phyloP scores from a whole-genome alignment of 768 basidiomycete genomes.

The Boletus rubroflammeus region DNA sequence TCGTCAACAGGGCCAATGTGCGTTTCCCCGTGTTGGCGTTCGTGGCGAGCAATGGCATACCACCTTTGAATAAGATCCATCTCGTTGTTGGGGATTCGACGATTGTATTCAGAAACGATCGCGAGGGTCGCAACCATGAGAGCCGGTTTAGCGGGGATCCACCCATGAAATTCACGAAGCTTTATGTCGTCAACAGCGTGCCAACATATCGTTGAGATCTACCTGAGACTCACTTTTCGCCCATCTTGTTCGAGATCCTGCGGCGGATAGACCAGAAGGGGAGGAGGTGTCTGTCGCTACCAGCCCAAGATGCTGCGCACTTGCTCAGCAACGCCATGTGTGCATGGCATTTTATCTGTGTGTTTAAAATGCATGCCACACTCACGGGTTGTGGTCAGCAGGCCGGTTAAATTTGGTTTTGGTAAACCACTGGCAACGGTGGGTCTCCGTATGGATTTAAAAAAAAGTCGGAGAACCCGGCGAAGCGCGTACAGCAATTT shows the following conservation, averaged over 20 bases:
- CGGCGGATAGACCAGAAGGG: constrained; percentile 1
- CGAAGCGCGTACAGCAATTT: background rate
- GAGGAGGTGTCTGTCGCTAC: background rate
- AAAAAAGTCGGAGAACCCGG: background rate
- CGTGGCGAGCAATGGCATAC: constrained; percentile 59
- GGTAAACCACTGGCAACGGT: background rate
- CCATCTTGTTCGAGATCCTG: constrained; percentile 24
- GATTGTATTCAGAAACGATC: constrained; percentile 72
- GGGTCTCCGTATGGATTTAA: background rate
- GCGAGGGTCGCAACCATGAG: constrained; percentile 75
- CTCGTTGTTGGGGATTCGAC: constrained; percentile 53
- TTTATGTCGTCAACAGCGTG: constrained; percentile 13
- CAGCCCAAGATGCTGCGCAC: background rate
- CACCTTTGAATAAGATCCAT: constrained; percentile 77
- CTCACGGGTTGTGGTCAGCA: constrained; percentile 3
- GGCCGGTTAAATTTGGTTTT: constrained; percentile 12
- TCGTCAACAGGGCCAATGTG: constrained; percentile 53
- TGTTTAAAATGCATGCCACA: background rate
- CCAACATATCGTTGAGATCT: background rate
- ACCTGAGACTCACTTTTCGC: constrained; percentile 27
- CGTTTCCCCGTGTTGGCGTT: constrained; percentile 31
- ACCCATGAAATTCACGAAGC: constrained; percentile 48
- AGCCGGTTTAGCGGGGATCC: constrained; percentile 78
- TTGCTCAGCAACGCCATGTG: constrained; percentile 13
- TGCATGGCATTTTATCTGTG: background rate